phyloP scores from a whole-genome alignment of 768 basidiomycete genomes.

The Rhodotorula sphaerocarpa region DNA sequence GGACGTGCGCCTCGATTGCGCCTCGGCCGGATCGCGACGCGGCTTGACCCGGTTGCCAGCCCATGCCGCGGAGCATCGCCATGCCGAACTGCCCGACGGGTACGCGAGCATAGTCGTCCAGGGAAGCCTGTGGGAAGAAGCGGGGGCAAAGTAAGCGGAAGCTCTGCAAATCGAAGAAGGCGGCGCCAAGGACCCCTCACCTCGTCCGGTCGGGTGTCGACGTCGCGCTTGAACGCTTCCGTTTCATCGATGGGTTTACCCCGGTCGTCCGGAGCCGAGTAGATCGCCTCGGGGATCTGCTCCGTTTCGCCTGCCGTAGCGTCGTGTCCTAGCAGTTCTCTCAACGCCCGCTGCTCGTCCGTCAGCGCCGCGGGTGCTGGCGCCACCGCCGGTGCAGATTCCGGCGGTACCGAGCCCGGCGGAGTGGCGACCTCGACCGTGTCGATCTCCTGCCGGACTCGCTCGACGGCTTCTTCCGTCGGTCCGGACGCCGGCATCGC shows the following conservation, averaged over 20 bases:
- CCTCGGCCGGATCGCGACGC: slow-evolving; percentile 60
- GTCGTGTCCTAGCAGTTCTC: slow-evolving; percentile 60
- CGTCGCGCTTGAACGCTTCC: slow-evolving; percentile 71
- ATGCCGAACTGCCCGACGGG: slow-evolving; percentile 89
- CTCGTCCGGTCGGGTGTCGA: slow-evolving; percentile 55
- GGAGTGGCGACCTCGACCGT: slow-evolving; percentile 27
- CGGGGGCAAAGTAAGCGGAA: neutral
- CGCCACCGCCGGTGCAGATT: neutral
- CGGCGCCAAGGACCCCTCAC: slow-evolving; percentile 29
- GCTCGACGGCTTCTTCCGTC: slow-evolving; percentile 33
- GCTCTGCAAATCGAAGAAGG: neutral
- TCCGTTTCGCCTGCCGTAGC: slow-evolving; percentile 43
- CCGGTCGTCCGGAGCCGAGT: slow-evolving; percentile 41
- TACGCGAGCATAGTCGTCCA: slow-evolving; percentile 80
- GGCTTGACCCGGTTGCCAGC: slow-evolving; percentile 76
- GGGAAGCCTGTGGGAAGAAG: slow-evolving; percentile 48
- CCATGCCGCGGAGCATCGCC: slow-evolving; percentile 90
- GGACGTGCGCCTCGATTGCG: slow-evolving; percentile 67
- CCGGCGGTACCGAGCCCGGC: neutral
- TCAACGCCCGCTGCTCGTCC: slow-evolving; percentile 65
- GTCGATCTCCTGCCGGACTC: slow-evolving; percentile 9
- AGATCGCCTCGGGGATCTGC: slow-evolving; percentile 57
- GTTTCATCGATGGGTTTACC: slow-evolving; percentile 43
- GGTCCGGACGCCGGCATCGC: neutral
- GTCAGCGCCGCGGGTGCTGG: slow-evolving; percentile 54